Base-by-base conservation (phyloP, 371 early-diverging fungal species). In the Gilbertella persicaria region DNA sequence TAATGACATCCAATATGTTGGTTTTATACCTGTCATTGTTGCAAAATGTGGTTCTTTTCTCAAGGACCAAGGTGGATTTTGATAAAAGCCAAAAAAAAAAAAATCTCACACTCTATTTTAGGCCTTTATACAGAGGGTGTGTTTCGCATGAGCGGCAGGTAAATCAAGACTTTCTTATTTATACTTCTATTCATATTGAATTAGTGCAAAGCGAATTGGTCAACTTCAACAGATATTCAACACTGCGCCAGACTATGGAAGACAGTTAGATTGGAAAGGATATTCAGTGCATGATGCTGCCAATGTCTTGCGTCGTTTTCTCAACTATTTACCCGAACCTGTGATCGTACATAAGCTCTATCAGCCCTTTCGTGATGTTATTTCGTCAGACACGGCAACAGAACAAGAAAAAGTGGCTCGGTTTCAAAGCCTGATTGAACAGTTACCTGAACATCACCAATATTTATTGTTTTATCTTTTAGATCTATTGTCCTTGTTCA, bases 271-370 rank as follows among this genome's bases (percentile, higher is more conserved):
- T 60, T 85, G 84, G 83, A 58, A 73, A 40, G 75, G 76, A 5
- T 84, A 73, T 59, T 75, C 83, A 9, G 75, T 82, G 7, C 83
- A 83, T 49, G 87, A 87, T 64, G 83, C 84, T 16, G 84, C 85
- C 23, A 80, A 76, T 45, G 68, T 84, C 1, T 58, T 85, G 14
- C 71, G 82, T 21, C 70, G 85, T 19, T 87, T 76, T 48, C 62
- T 87, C 20, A 83, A 83, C 43, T 71, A 78, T 28, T 62, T 87
- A n/a, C 85, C 84, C 4, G 83, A 85, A 42, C 79, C 85, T 12
- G 85, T 87, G 23, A 83, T 87, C 53, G 61, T 79, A 4, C 73
- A 75, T 30, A 50, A 62, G 14, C 76, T 69, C 23, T 85, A 85
- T 62, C 71, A 83, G 42, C 62, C 67, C n/a, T 87, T 87, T 46